A percentile compares a stretch with the other conserved stretches of the same genome.
Evolutionary conservation across 179 eudicot genomes (phyloP).

Genomic region (Drosera spatulata): DNA sequence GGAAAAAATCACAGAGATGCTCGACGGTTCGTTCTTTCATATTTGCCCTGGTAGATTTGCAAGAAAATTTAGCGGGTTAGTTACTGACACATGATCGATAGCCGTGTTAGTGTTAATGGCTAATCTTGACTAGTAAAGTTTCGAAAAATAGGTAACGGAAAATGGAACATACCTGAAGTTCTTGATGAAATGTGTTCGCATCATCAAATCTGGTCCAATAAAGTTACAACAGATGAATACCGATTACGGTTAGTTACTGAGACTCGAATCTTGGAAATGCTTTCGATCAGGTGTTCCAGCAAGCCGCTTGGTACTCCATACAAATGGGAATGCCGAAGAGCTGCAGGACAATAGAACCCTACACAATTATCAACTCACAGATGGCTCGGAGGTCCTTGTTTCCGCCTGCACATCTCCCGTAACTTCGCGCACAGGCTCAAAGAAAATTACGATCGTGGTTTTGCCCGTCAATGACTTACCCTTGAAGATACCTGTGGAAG

Average conservation of each 20-base stretch:
- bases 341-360: slow-evolving; percentile 30
- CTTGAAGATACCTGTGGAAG: slow-evolving; percentile 38
- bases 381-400: slow-evolving; percentile 46
- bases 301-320: slow-evolving; percentile 18
- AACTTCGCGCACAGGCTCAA: neutral
- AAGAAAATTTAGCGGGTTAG: too few species aligned
- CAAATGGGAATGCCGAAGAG: slow-evolving; percentile 24
- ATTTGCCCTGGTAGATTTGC: neutral
- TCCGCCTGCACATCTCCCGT: slow-evolving; percentile 14
- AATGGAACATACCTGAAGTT: too few species aligned
- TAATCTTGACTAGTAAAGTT: too few species aligned
- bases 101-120: too few species aligned
- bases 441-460: slow-evolving; percentile 13
- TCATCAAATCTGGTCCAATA: too few species aligned
- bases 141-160: too few species aligned
- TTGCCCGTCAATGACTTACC: slow-evolving; percentile 31
- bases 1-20: slow-evolving; percentile 28
- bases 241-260: too few species aligned
- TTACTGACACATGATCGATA: too few species aligned
- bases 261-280: too few species aligned
- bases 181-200: too few species aligned
- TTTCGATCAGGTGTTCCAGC: slow-evolving; percentile 17
- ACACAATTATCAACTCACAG: slow-evolving; percentile 30
- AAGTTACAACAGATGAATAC: too few species aligned
- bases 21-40: slow-evolving; percentile 14